Base-by-base conservation (phyloP, 805 yeast species). In the Ogataea populi-albae region DNA sequence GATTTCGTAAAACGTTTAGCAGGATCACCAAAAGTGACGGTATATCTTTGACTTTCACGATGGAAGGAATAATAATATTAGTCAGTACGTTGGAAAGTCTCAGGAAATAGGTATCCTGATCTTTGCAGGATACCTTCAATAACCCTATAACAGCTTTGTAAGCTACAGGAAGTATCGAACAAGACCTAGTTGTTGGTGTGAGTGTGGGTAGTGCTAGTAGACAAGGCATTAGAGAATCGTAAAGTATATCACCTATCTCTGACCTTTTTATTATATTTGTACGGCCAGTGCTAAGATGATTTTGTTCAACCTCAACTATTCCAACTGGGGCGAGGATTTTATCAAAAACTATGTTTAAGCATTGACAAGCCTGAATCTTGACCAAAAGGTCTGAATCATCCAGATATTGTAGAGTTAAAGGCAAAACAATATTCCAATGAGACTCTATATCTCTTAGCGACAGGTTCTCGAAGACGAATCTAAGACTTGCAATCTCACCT, bases 341-440 rank as follows among this genome's bases (percentile, higher is more conserved):
- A 10, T 3, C 17, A 7, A 42, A 11, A 2, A 59, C 19, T 6
- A 6, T 12, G 3, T 25, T 16, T 17, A 53, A 31, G 7, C 46
- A 21, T 6, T 26, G 23, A 23, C 52, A 44, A 1, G 56, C 57
- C 15, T 43, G 50, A 5, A 45, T 24, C 30, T 55, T 54, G 11
- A 59, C 46, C 14, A 54, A 20, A 3, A 41, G 31, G 17, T 59
- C 56, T 3, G 61, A 26, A 17, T 57, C 60, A 34, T 60, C 64
- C 20, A 60, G 35, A 18, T 49, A 55, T 18, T 45, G 37, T 16
- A 59, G 43, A 8, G 55, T 16, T 10, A 54, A 24, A 4, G 62
- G 61, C 8, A 60, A 24, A 2, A 59, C 34, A 14, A 43, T 23
- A 12, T 49, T 40, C 62, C 63, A 59, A 16, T 50, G 37, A 10